phyloP scores from a whole-genome alignment of 495 filamentous ascomycete species.

The Lophiotrema nucula region DNA sequence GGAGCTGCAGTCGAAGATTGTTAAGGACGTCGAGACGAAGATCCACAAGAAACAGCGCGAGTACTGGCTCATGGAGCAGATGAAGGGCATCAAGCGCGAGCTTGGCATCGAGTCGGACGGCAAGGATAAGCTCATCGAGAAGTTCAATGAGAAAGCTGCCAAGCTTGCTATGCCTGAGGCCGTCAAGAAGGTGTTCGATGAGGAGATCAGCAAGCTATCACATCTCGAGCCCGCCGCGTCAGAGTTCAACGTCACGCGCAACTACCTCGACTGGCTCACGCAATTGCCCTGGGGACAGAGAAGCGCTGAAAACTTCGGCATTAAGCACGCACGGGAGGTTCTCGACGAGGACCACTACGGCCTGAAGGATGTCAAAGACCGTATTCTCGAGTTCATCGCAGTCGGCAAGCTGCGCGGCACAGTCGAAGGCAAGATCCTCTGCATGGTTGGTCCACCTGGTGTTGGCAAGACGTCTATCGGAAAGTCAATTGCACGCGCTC shows the following conservation, averaged over 20 bases:
- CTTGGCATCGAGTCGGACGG: constrained; percentile 95
- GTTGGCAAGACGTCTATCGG: constrained; percentile 99
- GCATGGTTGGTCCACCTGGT: constrained; percentile 92
- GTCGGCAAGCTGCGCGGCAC: constrained; percentile 96
- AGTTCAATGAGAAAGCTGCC: constrained; percentile 83
- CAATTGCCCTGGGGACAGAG: constrained; percentile 97
- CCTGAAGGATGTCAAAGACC: constrained; percentile 97
- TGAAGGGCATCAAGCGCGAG: constrained; percentile 97
- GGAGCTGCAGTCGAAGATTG: constrained; percentile 93
- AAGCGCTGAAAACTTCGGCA: constrained; percentile 94
- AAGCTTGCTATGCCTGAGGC: constrained; percentile 96
- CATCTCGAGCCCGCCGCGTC: constrained; percentile 93
- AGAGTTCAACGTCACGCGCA: constrained; percentile 98
- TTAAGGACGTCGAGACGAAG: constrained; percentile 95
- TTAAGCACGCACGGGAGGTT: constrained; percentile 83
- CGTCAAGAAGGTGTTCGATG: constrained; percentile 96
- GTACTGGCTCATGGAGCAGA: constrained; percentile 99
- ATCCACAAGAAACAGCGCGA: constrained; percentile 97
- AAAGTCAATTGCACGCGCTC: constrained; percentile 91
- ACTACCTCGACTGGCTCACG: constrained; percentile 98
- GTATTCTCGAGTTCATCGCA: constrained; percentile 97
- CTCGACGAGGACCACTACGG: constrained; percentile 98
- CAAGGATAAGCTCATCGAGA: constrained; percentile 96
- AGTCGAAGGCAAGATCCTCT: constrained; percentile 98
- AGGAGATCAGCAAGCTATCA: constrained; percentile 91